phyloP scores from a whole-genome alignment of 257 asterid genomes.

The Przewalskia tangutica region DNA sequence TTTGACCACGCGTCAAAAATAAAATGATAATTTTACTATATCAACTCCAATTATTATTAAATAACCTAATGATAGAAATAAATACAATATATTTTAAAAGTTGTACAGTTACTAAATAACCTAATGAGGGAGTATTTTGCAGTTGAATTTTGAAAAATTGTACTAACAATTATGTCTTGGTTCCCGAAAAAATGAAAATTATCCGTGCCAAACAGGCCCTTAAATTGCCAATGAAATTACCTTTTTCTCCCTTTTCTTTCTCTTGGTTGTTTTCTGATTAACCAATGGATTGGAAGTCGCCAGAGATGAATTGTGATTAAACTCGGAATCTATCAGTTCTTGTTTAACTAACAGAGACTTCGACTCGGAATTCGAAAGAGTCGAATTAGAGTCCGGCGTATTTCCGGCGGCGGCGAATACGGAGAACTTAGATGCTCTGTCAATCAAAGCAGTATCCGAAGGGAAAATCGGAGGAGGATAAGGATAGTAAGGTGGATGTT shows the following conservation, averaged over 20 bases:
- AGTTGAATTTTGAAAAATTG: too few species aligned
- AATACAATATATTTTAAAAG: too few species aligned
- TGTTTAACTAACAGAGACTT: conserved; percentile 44
- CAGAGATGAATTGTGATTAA: conserved; percentile 45
- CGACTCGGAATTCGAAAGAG: conserved; percentile 17
- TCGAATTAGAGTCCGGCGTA: conserved; percentile 23
- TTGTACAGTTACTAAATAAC: too few species aligned
- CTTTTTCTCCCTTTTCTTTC: conserved; percentile 84
- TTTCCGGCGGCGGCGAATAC: conserved; percentile 30
- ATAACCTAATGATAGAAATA: too few species aligned
- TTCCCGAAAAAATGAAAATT: too few species aligned
- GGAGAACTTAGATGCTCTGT: conserved; percentile 68
- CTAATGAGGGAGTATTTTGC: too few species aligned
- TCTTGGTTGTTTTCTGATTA: conserved; percentile 42
- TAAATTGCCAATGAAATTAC: conserved; percentile 17
- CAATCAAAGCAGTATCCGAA: conserved; percentile 26
- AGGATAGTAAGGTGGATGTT: neutral
- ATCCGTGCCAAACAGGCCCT: too few species aligned
- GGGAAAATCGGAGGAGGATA: conserved; percentile 38
- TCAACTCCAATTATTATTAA: too few species aligned
- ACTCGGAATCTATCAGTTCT: conserved; percentile 63
- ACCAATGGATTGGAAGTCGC: conserved; percentile 34
- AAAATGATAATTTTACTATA: too few species aligned
- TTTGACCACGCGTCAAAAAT: too few species aligned
- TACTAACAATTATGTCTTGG: too few species aligned